Conservation (phyloP, 768 basidiomycete genomes). For the Erythrobasidium yunnanense region DNA sequence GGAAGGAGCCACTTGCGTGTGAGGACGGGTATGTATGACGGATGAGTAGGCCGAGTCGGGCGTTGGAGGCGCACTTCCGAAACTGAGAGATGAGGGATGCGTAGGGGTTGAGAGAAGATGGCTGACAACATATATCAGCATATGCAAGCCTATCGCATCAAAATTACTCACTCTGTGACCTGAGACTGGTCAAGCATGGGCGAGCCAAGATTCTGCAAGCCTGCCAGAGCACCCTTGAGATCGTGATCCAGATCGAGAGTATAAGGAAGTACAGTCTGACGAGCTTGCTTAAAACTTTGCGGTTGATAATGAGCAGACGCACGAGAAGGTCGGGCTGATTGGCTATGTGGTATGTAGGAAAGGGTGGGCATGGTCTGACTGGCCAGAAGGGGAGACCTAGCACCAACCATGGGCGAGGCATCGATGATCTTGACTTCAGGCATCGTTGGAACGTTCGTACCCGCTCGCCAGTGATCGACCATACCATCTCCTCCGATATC, state of each 20-base stretch:
- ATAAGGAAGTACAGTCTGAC: slow-evolving; percentile 16
- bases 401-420: neutral
- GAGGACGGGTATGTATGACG: neutral
- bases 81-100: neutral
- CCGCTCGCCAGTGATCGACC: neutral
- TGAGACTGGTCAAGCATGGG: neutral
- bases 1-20: neutral
- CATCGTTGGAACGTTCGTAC: neutral
- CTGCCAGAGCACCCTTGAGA: neutral
- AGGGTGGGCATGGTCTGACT: too few relatives aligned
- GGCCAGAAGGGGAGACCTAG: neutral
- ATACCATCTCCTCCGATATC: neutral
- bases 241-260: slow-evolving; percentile 2
- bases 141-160: neutral
- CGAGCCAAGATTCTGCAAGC: neutral
- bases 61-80: neutral
- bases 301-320: too few relatives aligned
- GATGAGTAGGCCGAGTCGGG: neutral
- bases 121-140: neutral
- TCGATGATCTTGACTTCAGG: neutral
- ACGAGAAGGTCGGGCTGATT: too few relatives aligned
- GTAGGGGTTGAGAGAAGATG: neutral
- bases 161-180: neutral
- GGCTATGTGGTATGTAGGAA: neutral
- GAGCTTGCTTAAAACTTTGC: neutral